Evolutionary conservation across 805 yeast genomes (phyloP), one percentile per base, ranked within the genome.

Genomic region (Wickerhamomyces bovis): DNA sequence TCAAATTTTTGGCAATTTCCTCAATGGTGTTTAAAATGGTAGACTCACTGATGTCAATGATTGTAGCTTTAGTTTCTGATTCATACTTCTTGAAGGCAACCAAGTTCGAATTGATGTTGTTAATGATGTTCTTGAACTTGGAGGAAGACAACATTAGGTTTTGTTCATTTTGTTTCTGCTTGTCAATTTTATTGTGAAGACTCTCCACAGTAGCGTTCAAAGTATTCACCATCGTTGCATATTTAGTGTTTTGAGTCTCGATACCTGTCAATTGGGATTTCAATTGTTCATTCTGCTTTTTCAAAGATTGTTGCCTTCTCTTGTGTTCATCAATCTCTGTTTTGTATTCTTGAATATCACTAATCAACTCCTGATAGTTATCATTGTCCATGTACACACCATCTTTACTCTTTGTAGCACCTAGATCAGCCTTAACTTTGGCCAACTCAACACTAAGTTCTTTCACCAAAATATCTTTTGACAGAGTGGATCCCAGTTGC

Each of bases 381-480:
- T 67, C 72, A 26, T 77, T 77, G 55, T 80, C 79, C 73, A 86
- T 64, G 56, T 70, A 81, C 21, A 85, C 72, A 2, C 90, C 89
- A 51, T 82, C 85, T 58, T 76, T 82, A 10, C 69, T 66, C 50
- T 83, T 72, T 0, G 88, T 73, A 0, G 90, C 83, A 35, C 71
- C 58, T 35, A 85, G 63, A 61, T 86, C 94, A 56, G 58, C 76
- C 71, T 55, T 82, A 50, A 57, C 68, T 64, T 53, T 80, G 52
- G 63, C 76, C 65, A 61, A 69, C 65, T 63, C 85, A 51, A 38
- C 71, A 54, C 70, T 77, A 56, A 56, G 76, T 64, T 63, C 77
- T 61, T 53, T 81, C 67, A 53, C 77, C 65, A 58, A 69, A 47
- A 55, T 56, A 46, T 70, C 75, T 44, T 78, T 73, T 66, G 85